phyloP scores from a whole-genome alignment of 208 protist species.

The Trypanosomatidae sp. region DNA sequence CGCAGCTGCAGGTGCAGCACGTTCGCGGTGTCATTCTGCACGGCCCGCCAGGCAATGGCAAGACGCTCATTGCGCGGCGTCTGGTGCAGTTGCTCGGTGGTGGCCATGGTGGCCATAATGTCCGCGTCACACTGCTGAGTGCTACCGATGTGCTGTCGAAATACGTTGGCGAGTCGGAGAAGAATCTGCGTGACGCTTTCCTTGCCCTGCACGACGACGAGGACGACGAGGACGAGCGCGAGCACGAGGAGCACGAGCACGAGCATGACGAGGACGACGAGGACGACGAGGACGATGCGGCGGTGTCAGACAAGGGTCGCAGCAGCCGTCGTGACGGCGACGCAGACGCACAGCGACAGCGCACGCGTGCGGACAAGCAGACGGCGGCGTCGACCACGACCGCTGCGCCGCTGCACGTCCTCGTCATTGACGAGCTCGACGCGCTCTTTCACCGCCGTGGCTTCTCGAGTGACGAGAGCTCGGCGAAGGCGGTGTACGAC shows the following conservation, averaged over 20 bases:
- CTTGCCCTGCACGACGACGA: conserved; percentile 15
- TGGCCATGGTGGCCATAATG: too few relatives aligned
- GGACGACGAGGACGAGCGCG: conserved; percentile 15
- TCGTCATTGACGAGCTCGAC: conserved; percentile 99
- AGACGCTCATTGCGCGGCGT: conserved; percentile 99
- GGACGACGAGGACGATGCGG: background rate
- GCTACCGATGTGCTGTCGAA: conserved; percentile 98
- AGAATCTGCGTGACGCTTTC: conserved; percentile 98
- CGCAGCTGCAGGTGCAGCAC: conserved; percentile 89
- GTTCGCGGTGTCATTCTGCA: conserved; percentile 98
- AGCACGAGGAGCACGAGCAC: background rate
- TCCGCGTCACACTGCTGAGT: conserved; percentile 85
- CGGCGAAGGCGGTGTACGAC: conserved; percentile 92
- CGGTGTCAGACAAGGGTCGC: background rate
- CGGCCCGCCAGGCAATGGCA: conserved; percentile 99
- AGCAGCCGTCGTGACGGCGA: background rate
- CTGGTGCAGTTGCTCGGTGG: conserved; percentile 96
- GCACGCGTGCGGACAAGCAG: background rate
- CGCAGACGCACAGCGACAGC: background rate
- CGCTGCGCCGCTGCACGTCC: conserved; percentile 91
- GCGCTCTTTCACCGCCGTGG: conserved; percentile 95
- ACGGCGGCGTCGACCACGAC: background rate
- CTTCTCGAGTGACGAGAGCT: conserved; percentile 82
- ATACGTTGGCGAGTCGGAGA: conserved; percentile 98
- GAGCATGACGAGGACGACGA: conserved; percentile 8